Percentiles rank a stretch among this genome's conserved stretches.
Evolutionary conservation across 345 rosid species (phyloP).

Genomic region (Eutrema yunnanense): DNA sequence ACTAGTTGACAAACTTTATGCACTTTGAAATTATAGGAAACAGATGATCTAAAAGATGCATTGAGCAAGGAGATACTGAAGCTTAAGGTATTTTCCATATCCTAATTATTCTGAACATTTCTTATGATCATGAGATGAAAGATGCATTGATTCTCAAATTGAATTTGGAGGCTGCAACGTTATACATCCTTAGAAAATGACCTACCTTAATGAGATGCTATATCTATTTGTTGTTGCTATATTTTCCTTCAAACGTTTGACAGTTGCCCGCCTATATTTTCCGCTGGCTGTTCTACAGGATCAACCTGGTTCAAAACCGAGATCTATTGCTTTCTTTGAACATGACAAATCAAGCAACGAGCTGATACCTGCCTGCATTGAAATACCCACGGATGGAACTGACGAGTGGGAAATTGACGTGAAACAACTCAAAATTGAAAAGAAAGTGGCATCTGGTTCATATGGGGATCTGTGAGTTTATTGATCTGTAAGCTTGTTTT

Average conservation of each 20-base stretch:
- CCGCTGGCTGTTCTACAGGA: conserved; percentile 44
- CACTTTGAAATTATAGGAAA: conserved; percentile 47
- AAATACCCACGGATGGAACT: conserved; percentile 83
- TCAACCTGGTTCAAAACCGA: conserved; percentile 41
- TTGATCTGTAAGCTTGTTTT: background rate
- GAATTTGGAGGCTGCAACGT: background rate
- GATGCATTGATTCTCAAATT: background rate
- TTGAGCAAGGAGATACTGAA: conserved; percentile 63
- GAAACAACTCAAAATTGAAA: conserved; percentile 61
- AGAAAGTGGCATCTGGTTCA: conserved; percentile 87
- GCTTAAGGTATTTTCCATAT: conserved; percentile 54
- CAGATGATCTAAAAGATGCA: conserved; percentile 59
- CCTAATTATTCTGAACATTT: background rate
- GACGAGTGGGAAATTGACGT: conserved; percentile 95
- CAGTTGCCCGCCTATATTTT: background rate
- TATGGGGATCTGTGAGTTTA: conserved; percentile 84
- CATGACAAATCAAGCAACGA: conserved; percentile 37
- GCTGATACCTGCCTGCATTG: conserved; percentile 53
- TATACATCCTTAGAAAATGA: background rate
- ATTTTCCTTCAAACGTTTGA: conserved; percentile 6
- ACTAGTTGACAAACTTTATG: conserved; percentile 17
- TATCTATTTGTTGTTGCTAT: background rate
- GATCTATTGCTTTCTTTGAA: conserved; percentile 38
- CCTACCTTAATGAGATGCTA: background rate
- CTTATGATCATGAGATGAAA: background rate